phyloP scores from a whole-genome alignment of 768 basidiomycete genomes.

The Psilocybe sp. region DNA sequence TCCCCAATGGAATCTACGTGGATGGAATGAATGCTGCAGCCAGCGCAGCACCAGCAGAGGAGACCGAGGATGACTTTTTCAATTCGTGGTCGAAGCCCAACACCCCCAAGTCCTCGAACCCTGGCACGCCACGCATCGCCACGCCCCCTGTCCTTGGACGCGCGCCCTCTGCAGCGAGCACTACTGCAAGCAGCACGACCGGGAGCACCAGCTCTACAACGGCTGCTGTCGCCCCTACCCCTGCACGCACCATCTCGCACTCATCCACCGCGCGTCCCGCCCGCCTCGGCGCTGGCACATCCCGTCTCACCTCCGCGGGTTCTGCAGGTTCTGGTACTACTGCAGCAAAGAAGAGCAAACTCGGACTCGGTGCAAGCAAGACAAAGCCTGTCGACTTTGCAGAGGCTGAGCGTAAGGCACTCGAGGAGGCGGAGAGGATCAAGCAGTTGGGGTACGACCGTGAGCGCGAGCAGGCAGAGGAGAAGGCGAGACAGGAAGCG shows the following conservation, averaged over 20 bases:
- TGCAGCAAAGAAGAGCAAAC: slow-evolving; percentile 61
- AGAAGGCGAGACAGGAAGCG: slow-evolving; percentile 62
- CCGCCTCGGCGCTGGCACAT: slow-evolving; percentile 34
- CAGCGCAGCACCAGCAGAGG: slow-evolving; percentile 35
- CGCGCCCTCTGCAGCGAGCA: slow-evolving; percentile 34
- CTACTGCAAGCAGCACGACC: slow-evolving; percentile 27
- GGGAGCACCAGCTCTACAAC: slow-evolving; percentile 40
- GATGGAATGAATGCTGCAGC: slow-evolving; percentile 67
- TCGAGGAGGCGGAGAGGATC: slow-evolving; percentile 90
- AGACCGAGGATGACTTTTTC: slow-evolving; percentile 90
- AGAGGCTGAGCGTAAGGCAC: slow-evolving; percentile 86
- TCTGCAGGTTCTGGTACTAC: slow-evolving; percentile 29
- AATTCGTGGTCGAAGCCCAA: slow-evolving; percentile 92
- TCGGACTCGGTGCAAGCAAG: slow-evolving; percentile 88
- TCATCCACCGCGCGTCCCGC: slow-evolving; percentile 52
- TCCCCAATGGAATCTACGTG: slow-evolving; percentile 72
- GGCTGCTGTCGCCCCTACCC: slow-evolving; percentile 26
- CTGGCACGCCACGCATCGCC: slow-evolving; percentile 47
- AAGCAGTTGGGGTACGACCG: slow-evolving; percentile 92
- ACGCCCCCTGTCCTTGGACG: slow-evolving; percentile 62
- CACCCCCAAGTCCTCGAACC: slow-evolving; percentile 50
- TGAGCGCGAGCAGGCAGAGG: slow-evolving; percentile 80
- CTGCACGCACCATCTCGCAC: slow-evolving; percentile 61
- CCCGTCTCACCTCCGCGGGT: slow-evolving; percentile 36
- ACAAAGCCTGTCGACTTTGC: slow-evolving; percentile 89